Evolutionary conservation across 73 alveolate genomes (phyloP).

Genomic region (Urostyla sp.): DNA sequence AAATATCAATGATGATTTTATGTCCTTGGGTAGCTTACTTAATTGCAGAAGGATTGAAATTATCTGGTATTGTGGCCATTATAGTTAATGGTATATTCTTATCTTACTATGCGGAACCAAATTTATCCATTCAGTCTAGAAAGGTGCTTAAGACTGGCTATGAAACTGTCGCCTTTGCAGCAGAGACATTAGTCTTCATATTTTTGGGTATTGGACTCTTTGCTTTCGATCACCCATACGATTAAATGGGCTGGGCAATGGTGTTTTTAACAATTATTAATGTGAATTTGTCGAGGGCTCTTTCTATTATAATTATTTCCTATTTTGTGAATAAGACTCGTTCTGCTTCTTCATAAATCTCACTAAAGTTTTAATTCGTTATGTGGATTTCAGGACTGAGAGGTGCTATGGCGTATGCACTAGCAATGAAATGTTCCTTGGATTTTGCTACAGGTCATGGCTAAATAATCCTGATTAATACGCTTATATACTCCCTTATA

Average conservation of each 20-base stretch:
- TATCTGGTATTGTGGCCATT: conserved; percentile 89
- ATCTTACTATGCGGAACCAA: conserved; percentile 88
- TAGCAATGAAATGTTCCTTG: conserved; percentile 64
- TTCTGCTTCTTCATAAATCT: conserved; percentile 23
- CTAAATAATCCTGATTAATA: conserved; percentile 42
- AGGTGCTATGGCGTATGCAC: conserved; percentile 96
- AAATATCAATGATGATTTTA: conserved; percentile 78
- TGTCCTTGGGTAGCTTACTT: conserved; percentile 92
- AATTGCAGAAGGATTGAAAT: conserved; percentile 81
- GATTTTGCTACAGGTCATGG: conserved; percentile 51
- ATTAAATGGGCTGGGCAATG: conserved; percentile 65
- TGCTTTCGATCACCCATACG: conserved; percentile 75
- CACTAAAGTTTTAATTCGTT: conserved; percentile 60
- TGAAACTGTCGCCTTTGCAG: conserved; percentile 78
- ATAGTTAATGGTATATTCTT: conserved; percentile 89
- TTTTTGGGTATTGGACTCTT: conserved; percentile 91
- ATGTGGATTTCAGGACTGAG: conserved; percentile 87
- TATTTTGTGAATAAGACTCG: conserved; percentile 66
- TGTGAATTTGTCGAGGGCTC: conserved; percentile 71
- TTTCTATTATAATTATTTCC: conserved; percentile 66
- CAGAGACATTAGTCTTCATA: conserved; percentile 85
- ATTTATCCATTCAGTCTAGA: conserved; percentile 73
- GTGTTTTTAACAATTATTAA: conserved; percentile 55
- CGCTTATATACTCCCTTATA: conserved; percentile 36
- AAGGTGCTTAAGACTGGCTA: conserved; percentile 72